Conservation (phyloP, 83 land plant species). For the Diphasiastrum complanatum region DNA sequence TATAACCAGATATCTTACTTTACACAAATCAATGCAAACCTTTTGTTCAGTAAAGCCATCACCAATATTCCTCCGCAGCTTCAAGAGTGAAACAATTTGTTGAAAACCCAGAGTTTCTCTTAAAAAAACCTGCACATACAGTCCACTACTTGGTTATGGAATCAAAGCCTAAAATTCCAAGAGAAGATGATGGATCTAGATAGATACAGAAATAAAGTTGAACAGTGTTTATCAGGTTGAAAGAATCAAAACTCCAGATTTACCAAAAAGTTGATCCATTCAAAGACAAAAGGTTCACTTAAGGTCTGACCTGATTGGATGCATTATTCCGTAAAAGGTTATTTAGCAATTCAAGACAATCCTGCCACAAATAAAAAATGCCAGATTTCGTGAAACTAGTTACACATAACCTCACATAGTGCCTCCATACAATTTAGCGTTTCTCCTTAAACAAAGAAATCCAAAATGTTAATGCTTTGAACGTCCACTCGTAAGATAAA, state of each 20-base stretch:
- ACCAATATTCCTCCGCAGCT: conserved; percentile 62
- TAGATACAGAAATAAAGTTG: neutral
- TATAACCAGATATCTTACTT: too few species aligned
- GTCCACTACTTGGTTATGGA: neutral
- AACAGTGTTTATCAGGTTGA: neutral
- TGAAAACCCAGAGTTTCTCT: conserved; percentile 88
- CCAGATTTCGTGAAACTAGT: neutral
- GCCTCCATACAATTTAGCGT: too few species aligned
- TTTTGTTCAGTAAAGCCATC: conserved; percentile 87
- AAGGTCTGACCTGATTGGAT: conserved; percentile 78
- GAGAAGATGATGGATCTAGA: neutral
- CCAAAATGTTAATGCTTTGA: too few species aligned
- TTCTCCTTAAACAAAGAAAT: too few species aligned
- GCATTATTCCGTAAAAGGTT: conserved; percentile 81
- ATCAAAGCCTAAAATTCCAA: neutral
- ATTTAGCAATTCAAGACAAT: conserved; percentile 93
- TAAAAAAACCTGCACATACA: conserved; percentile 49
- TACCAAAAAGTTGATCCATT: neutral
- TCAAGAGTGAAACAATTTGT: conserved; percentile 60
- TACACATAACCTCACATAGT: neutral
- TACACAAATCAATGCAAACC: too few species aligned
- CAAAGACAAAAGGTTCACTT: neutral
- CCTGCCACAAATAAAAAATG: conserved; percentile 52
- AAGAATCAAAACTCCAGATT: neutral
- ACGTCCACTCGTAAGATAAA: too few species aligned